These are phyloP conservation scores for Croton setiger DNA, from an alignment of 441 rosid genomes.

Conservation along the genomic window DNA sequence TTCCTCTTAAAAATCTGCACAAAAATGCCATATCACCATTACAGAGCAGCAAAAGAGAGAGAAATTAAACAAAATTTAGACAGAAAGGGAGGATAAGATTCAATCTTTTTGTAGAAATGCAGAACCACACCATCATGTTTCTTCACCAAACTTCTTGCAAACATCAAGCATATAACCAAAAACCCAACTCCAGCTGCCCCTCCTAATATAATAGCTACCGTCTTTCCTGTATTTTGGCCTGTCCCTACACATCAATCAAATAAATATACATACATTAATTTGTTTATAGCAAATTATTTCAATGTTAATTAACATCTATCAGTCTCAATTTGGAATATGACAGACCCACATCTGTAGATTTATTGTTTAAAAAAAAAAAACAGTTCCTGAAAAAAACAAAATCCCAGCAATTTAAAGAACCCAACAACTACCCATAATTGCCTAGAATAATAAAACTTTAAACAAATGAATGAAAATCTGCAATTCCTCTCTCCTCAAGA, in stretches of 20 bases:
- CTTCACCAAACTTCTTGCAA: constrained; percentile 72
- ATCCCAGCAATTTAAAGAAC: background rate
- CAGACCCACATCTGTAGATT: constrained; percentile 10
- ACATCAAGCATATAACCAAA: constrained; percentile 72
- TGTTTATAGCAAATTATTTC: background rate
- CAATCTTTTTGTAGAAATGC: background rate
- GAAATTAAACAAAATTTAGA: background rate
- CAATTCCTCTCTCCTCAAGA: background rate
- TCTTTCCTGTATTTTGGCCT: constrained; percentile 72
- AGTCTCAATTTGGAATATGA: background rate
- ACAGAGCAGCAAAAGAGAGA: background rate
- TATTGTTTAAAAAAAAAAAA: background rate
- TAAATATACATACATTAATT: constrained; percentile 2
- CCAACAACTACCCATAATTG: background rate
- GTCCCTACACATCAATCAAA: constrained; percentile 40
- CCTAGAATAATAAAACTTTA: background rate
- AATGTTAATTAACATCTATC: background rate
- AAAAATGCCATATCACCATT: constrained; percentile 17
- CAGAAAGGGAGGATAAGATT: background rate
- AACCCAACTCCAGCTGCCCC: constrained; percentile 94
- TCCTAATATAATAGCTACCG: constrained; percentile 96
- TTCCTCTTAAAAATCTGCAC: constrained; percentile 47
- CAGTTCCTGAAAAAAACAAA: background rate
- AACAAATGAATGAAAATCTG: constrained; percentile 6
- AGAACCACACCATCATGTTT: constrained; percentile 74